Evolutionary conservation across 2,329 filamentous ascomycete genomes (phyloP).

Genomic region (Calonectria naviculata): DNA sequence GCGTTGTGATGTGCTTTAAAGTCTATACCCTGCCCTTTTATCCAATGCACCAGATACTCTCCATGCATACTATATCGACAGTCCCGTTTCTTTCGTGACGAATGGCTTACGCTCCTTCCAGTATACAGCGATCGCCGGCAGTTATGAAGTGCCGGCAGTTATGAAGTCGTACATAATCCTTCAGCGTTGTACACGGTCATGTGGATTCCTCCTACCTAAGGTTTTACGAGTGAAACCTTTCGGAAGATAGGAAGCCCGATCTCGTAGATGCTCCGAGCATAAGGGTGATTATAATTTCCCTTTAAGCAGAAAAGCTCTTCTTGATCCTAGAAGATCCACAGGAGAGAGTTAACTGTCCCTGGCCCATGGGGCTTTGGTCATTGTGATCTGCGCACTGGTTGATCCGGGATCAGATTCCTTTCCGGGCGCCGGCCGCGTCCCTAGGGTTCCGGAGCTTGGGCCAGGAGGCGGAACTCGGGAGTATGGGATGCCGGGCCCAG

Average conservation of each 20-base stretch:
- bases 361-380: constrained; percentile 61
- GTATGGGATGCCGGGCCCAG: constrained; percentile 52
- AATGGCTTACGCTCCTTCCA: background rate
- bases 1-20: constrained; percentile 40
- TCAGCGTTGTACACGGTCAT: background rate
- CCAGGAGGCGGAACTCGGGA: constrained; percentile 48
- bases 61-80: constrained; percentile 1
- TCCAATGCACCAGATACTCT: constrained; percentile 32
- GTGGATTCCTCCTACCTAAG: background rate
- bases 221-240: background rate
- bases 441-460: constrained; percentile 40
- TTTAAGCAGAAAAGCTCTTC: background rate
- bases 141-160: background rate
- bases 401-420: constrained; percentile 38
- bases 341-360: constrained; percentile 38
- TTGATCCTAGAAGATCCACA: background rate
- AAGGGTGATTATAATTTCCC: background rate
- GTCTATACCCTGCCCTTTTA: constrained; percentile 46
- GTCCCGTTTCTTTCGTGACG: background rate
- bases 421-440: constrained; percentile 34
- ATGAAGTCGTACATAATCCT: background rate
- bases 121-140: too few species aligned
- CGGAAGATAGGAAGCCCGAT: background rate
- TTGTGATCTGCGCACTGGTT: constrained; percentile 50
- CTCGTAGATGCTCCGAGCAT: background rate